Evolutionary conservation across 2,329 filamentous ascomycete genomes (phyloP).

Genomic region (Sporothrix luriei): DNA sequence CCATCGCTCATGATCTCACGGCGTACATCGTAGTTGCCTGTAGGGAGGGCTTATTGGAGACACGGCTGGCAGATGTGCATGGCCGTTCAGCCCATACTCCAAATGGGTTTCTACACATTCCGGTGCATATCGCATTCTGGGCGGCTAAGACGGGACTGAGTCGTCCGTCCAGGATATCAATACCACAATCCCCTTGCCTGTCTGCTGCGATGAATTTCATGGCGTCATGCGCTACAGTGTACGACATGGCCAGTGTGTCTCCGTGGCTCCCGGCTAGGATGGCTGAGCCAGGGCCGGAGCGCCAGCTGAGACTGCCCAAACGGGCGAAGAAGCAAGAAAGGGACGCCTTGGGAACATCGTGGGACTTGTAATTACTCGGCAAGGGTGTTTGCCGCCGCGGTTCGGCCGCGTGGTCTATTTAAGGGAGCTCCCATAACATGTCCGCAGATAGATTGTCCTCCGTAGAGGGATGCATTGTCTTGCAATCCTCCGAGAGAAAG

Average conservation of each 20-base stretch:
- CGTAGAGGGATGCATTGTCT: background rate
- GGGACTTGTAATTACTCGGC: background rate
- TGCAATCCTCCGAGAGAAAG: background rate
- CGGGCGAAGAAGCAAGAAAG: background rate
- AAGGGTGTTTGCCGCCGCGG: too few relatives aligned
- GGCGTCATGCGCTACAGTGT: conserved; percentile 11
- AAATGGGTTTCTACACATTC: background rate
- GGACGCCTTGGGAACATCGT: background rate
- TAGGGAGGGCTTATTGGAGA: background rate
- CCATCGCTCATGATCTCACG: background rate
- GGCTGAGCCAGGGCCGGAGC: conserved; percentile 21
- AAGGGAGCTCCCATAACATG: conserved; percentile 12
- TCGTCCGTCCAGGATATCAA: background rate
- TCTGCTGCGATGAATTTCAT: background rate
- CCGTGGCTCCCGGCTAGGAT: background rate
- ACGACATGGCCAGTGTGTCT: background rate
- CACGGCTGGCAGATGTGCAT: background rate
- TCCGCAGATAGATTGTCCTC: background rate
- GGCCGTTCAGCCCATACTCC: background rate
- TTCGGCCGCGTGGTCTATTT: conserved; percentile 5
- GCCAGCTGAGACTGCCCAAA: conserved; percentile 12
- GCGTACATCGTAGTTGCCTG: background rate
- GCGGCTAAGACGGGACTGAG: background rate
- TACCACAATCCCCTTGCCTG: background rate
- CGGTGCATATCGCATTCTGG: conserved; percentile 6